Evolutionary conservation across 805 yeast species (phyloP).

Genomic region (Starmerella bombicola): DNA sequence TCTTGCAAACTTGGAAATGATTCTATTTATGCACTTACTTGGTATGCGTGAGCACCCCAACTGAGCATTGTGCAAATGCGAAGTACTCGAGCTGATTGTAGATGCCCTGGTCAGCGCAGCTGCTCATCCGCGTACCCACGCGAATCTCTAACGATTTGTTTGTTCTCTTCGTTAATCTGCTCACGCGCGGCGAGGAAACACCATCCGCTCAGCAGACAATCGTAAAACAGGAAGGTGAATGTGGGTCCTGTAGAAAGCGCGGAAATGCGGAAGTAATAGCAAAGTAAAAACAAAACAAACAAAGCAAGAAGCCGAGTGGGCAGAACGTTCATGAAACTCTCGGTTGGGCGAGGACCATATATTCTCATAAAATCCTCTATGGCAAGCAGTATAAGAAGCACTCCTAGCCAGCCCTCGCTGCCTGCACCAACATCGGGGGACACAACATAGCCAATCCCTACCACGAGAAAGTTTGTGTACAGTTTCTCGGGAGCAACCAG

Average conservation of each 20-base stretch:
- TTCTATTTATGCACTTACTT: too few species aligned
- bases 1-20: too few species aligned
- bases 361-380: constrained; percentile 25
- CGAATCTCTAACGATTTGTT: constrained; percentile 17
- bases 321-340: constrained; percentile 22
- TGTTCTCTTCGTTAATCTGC: constrained; percentile 27
- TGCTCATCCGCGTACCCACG: constrained; percentile 17
- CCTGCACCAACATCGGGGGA: constrained; percentile 20
- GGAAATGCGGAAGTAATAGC: constrained; percentile 19
- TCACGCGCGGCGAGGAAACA: constrained; percentile 26
- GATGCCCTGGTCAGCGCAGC: background rate
- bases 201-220: constrained; percentile 26
- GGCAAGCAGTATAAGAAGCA: constrained; percentile 21
- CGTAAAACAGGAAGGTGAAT: constrained; percentile 26
- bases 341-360: constrained; percentile 17
- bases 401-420: constrained; percentile 25
- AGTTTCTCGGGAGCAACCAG: constrained; percentile 24
- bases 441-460: constrained; percentile 23
- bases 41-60: too few species aligned
- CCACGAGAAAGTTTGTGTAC: constrained; percentile 22
- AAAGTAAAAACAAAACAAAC: constrained; percentile 20
- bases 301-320: constrained; percentile 25
- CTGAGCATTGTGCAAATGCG: background rate
- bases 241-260: constrained; percentile 25
- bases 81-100: background rate